Base-by-base conservation (phyloP, 2,329 filamentous ascomycete genomes). In the Laburnicola sp. region DNA sequence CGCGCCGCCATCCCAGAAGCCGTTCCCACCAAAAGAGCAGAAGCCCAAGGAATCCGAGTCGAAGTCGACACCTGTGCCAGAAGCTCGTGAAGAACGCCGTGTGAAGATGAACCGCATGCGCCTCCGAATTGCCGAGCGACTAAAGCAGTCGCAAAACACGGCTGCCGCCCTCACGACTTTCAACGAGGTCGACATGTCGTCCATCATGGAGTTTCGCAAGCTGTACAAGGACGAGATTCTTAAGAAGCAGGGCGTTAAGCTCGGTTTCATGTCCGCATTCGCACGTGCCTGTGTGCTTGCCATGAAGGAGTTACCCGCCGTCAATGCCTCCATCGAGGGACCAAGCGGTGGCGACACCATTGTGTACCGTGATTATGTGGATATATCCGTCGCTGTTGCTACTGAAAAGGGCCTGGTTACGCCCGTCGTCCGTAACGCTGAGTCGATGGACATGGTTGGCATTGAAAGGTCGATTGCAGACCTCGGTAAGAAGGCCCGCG, bases 101-200 rank as follows among this genome's bases (percentile, higher is more conserved):
- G 91, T 97, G 68, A 99, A 99, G 83, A 99, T 99, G 94, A 97
- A 97, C 81, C 91, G 94, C 60, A 99, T 99, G 94, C 91, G 94
- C 60, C 85, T 97, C 55, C 87, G 94, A 56, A 99, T 97, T 64
- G 91, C 94, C 44, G 94, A 99, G 80, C 91, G 94, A 64, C 84
- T 99, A 60, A 99, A 99, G 85, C 94, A 99, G 75, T 97, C 94
- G 21, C 94, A 99, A 74, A 99, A 99, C 79, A 97, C 94, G 1
- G 93, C 94, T 44, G 94, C 94, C 38, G 96, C 94, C 3, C 82
- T 99, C 46, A 97, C 94, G 41, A 99, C 94, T 25, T 99, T 99
- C 83, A 97, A 99, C 75, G 93, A 97, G 76, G 94, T 99, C 55
- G 94, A 99, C 75, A 99, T 99, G 94, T 96, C 93, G 28, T 90